Base-by-base conservation (phyloP, 495 filamentous ascomycete genomes). In the Hyaloscypha variabilis region DNA sequence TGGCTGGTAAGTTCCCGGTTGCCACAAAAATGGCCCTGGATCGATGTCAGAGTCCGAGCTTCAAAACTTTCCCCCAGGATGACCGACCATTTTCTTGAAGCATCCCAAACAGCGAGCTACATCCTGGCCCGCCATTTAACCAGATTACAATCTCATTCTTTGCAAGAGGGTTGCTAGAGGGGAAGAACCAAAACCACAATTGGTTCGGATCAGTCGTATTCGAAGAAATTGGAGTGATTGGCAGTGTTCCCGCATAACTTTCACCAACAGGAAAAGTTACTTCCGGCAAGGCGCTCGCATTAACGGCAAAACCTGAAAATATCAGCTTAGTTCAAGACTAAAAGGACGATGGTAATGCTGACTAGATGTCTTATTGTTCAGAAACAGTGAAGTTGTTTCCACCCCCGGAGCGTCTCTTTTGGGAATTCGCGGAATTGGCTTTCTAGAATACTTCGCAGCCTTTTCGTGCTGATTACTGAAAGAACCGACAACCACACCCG, bases 171-270 rank as follows among this genome's bases (percentile, higher is more conserved):
- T 89, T 88, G 2, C 74, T 73, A 0, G 88, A 84, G 0, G 88
- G 88, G 67, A 91, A 92, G 74, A 88, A 91, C 90, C 91, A 94
- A 73, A 91, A 94, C 67, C 82, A 92, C 23, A 93, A 74, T 60
- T 83, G 73, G 57, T 83, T 82, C 1, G 77, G 76, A 67, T 86
- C 82, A 21, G 82, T 77, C 3, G 77, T 72, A 56, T 67, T 51
- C 8, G 55, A 8, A 42, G 55, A 30, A 65, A 92, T 91, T 31
- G 90, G 83, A 42, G 55, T 30, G 65, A 92, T 92, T 29, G 90
- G 83, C 2, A 94, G 72, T 11, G 87, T 79, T 23, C 91, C 91
- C n/a, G 91, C 83, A 67, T 92, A 93, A 0, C 84, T 88, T 71
- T 94, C 90, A 26, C 91, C 90, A 68, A 91, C 85, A 66, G 92